A percentile compares a stretch with the other conserved stretches of the same genome.
phyloP scores from a whole-genome alignment of 208 protist genomes.

The Leishmania lainsoni region DNA sequence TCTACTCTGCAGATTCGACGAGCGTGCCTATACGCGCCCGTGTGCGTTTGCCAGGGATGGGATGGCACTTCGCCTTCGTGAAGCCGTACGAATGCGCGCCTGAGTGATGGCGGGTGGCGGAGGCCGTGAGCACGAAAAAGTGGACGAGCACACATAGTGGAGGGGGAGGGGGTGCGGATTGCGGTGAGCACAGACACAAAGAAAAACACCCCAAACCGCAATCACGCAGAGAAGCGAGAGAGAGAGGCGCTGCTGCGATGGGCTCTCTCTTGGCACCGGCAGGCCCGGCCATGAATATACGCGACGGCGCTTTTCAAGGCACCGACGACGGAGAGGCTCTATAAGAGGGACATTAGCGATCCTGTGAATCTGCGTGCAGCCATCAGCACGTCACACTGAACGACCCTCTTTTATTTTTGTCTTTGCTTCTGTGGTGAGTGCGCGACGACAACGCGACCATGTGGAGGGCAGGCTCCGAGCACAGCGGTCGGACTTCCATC shows the following conservation, averaged over 20 bases:
- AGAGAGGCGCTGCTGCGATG: background rate
- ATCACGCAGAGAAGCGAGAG: background rate
- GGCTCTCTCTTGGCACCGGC: background rate
- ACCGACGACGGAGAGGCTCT: background rate
- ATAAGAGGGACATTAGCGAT: background rate
- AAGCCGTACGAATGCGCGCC: background rate
- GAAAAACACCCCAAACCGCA: no score
- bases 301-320: background rate
- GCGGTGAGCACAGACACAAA: no score
- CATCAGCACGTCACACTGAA: background rate
- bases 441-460: background rate
- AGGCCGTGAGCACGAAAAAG: background rate
- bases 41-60: background rate
- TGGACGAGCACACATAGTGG: background rate
- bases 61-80: background rate
- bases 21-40: background rate
- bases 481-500: background rate
- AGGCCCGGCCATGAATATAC: background rate
- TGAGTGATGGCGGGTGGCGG: background rate
- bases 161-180: background rate
- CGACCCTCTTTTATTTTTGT: background rate
- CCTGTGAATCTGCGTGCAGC: background rate
- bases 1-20: background rate
- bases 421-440: background rate
- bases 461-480: background rate